A percentile compares a stretch with the other conserved stretches of the same genome.
These are phyloP conservation scores for Apophysomyces ossiformis DNA, from an alignment of 371 early-diverging fungal species.

Conservation along the genomic window DNA sequence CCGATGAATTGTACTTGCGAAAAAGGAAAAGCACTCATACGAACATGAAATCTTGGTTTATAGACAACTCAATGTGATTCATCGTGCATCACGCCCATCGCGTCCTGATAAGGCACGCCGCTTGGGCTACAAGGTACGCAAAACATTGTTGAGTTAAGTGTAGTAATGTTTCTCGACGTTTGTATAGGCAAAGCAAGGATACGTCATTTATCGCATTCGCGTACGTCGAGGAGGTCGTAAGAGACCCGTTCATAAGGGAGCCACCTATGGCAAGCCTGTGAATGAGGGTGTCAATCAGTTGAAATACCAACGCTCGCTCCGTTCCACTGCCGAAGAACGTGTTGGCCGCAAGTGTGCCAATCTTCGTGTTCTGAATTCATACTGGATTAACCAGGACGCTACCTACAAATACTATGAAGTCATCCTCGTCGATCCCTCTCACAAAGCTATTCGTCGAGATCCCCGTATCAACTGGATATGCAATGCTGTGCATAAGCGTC, in stretches of 20 bases:
- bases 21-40: conserved; percentile 13
- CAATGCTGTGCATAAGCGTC: conserved; percentile 97
- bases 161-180: background rate
- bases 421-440: conserved; percentile 97
- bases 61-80: conserved; percentile 95
- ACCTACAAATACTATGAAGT: conserved; percentile 99
- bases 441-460: conserved; percentile 98
- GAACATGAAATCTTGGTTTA: conserved; percentile 7
- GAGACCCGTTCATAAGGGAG: conserved; percentile 96
- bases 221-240: conserved; percentile 99
- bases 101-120: conserved; percentile 99
- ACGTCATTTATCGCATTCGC: conserved; percentile 96
- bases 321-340: conserved; percentile 96
- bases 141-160: background rate
- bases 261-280: conserved; percentile 97
- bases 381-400: conserved; percentile 99
- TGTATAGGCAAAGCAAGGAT: conserved; percentile 96
- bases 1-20: conserved; percentile 20
- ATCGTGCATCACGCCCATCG: conserved; percentile 97
- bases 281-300: conserved; percentile 98
- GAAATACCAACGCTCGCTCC: conserved; percentile 94
- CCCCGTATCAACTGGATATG: conserved; percentile 94
- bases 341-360: conserved; percentile 95
- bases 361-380: conserved; percentile 98
- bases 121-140: conserved; percentile 92